A percentile compares a stretch with the other conserved stretches of the same genome.
These are phyloP conservation scores for Exophiala lecanii-corni DNA, from an alignment of 2,329 filamentous ascomycete genomes.

Conservation along the genomic window DNA sequence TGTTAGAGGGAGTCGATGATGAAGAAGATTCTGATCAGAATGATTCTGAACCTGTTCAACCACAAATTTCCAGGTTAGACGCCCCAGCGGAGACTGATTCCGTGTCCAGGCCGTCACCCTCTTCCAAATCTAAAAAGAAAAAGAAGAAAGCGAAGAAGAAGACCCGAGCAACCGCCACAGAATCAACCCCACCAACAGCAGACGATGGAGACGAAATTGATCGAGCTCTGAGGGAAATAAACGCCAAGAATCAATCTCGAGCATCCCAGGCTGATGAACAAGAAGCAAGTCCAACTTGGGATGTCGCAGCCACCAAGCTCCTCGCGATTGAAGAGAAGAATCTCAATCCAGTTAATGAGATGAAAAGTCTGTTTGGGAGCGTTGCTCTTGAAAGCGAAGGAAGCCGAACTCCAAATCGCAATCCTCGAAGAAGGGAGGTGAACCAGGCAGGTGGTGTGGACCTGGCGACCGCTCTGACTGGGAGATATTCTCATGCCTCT, in stretches of 20 bases:
- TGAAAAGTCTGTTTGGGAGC: constrained; percentile 70
- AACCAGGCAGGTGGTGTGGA: constrained; percentile 48
- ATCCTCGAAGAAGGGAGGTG: constrained; percentile 50
- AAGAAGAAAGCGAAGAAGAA: constrained; percentile 59
- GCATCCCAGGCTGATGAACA: constrained; percentile 25
- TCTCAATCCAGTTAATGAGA: constrained; percentile 84
- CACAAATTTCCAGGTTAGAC: constrained; percentile 20
- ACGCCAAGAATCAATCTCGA: constrained; percentile 36
- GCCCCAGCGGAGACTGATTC: constrained; percentile 20
- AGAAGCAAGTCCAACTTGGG: constrained; percentile 28
- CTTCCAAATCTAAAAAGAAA: constrained; percentile 30
- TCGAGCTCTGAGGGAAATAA: constrained; percentile 56
- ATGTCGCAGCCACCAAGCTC: constrained; percentile 48
- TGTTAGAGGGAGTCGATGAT: constrained; percentile 45
- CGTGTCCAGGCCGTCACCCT: constrained; percentile 6
- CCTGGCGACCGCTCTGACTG: constrained; percentile 53
- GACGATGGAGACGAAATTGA: constrained; percentile 61
- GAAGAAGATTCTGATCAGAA: constrained; percentile 33
- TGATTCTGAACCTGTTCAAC: constrained; percentile 22
- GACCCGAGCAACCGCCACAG: constrained; percentile 32
- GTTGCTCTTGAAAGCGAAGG: constrained; percentile 58
- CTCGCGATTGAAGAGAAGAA: constrained; percentile 64
- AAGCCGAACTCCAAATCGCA: constrained; percentile 43
- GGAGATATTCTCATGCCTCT: constrained; percentile 49
- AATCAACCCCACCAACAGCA: constrained; percentile 23